phyloP scores from a whole-genome alignment of 208 protist genomes.

The Acanthamoeba lenticulata region DNA sequence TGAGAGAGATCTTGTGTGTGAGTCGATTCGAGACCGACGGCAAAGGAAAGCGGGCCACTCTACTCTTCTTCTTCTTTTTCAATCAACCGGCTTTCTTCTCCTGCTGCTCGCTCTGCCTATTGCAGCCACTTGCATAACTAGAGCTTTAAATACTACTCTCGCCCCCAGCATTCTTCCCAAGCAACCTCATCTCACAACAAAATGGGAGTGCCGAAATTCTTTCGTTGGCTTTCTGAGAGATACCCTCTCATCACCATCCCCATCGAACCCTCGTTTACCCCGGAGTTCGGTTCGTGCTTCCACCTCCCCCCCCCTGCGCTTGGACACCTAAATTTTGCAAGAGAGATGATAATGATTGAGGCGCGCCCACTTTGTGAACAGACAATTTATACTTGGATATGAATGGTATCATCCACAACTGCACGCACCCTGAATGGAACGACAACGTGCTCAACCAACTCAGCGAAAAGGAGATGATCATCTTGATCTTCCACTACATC shows the following conservation, averaged over 20 bases:
- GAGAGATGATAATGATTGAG: too few relatives aligned
- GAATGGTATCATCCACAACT: slow-evolving; percentile 99
- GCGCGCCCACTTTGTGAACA: slow-evolving; percentile 70
- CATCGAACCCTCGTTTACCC: slow-evolving; percentile 88
- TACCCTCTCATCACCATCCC: slow-evolving; percentile 95
- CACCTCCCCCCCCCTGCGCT: too few relatives aligned
- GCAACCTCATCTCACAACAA: too few relatives aligned
- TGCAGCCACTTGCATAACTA: too few relatives aligned
- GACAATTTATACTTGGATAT: slow-evolving; percentile 99
- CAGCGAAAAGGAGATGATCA: slow-evolving; percentile 96
- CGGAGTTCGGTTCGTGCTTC: slow-evolving; percentile 79
- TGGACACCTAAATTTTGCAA: too few relatives aligned
- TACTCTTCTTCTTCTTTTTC: too few relatives aligned
- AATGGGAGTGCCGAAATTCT: slow-evolving; percentile 91
- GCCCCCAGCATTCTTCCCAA: not conserved
- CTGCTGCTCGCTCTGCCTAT: too few relatives aligned
- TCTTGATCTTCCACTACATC: slow-evolving; percentile 96
- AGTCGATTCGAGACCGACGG: too few relatives aligned
- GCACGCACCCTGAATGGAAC: slow-evolving; percentile 93
- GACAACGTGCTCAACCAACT: slow-evolving; percentile 72
- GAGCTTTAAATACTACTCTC: not conserved
- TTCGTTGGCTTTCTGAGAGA: slow-evolving; percentile 96
- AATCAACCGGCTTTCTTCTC: too few relatives aligned
- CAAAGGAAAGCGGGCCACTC: too few relatives aligned
- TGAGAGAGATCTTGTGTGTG: too few relatives aligned